Evolutionary conservation across 805 yeast genomes (phyloP).

Genomic region (Yamadazyma philogaea): DNA sequence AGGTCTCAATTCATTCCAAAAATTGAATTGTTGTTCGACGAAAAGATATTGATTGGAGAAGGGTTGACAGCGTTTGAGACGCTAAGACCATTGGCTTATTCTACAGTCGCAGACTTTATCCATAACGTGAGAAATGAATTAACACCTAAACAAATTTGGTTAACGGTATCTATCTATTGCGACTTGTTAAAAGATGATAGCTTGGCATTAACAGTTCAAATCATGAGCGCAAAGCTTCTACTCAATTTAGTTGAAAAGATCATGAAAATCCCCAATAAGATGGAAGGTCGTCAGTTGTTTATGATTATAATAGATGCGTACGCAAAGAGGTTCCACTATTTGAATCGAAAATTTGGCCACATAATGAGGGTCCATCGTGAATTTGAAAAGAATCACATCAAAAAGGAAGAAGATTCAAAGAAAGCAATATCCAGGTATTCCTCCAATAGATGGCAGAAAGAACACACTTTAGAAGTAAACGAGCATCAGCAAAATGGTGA

Average conservation of each 20-base stretch:
- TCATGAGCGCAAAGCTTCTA: slow-evolving; percentile 90
- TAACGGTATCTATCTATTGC: slow-evolving; percentile 80
- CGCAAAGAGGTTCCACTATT: slow-evolving; percentile 71
- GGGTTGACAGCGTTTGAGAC: slow-evolving; percentile 91
- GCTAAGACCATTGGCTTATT: slow-evolving; percentile 87
- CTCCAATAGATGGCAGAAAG: slow-evolving; percentile 26
- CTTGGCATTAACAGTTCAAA: slow-evolving; percentile 85
- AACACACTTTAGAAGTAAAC: slow-evolving; percentile 9
- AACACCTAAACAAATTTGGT: slow-evolving; percentile 79
- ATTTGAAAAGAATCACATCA: slow-evolving; percentile 42
- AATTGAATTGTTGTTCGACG: slow-evolving; percentile 81
- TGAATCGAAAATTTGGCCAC: slow-evolving; percentile 68
- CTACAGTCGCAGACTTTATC: slow-evolving; percentile 92
- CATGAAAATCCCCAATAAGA: slow-evolving; percentile 73
- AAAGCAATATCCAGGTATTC: slow-evolving; percentile 39
- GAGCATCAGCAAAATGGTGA: slow-evolving; percentile 1
- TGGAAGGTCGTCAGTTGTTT: slow-evolving; percentile 79
- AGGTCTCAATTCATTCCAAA: slow-evolving; percentile 79
- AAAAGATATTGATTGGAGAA: slow-evolving; percentile 82
- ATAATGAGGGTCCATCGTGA: slow-evolving; percentile 60
- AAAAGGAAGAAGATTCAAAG: slow-evolving; percentile 42
- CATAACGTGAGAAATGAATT: slow-evolving; percentile 87
- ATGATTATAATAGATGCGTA: slow-evolving; percentile 86
- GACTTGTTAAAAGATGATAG: slow-evolving; percentile 75
- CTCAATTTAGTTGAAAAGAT: slow-evolving; percentile 87